phyloP scores from a whole-genome alignment of 495 filamentous ascomycete species.

The Evernia prunastri region DNA sequence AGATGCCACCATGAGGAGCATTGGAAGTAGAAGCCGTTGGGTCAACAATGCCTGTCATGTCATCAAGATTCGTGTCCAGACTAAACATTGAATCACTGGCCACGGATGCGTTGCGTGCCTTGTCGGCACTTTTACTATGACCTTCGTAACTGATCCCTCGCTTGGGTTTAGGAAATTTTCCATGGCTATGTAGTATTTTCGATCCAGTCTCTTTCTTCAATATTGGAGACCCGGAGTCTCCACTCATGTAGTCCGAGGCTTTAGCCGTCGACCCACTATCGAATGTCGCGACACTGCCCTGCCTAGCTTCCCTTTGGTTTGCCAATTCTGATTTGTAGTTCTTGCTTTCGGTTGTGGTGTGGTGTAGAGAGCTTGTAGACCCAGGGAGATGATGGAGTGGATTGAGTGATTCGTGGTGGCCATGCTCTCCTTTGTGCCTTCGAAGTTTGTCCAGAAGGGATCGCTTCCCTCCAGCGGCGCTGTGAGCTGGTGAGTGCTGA shows the following conservation, averaged over 20 bases:
- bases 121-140: conserved; percentile 30
- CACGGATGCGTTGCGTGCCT: conserved; percentile 38
- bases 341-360: conserved; percentile 38
- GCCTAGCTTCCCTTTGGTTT: conserved; percentile 36
- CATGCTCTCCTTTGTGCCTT: conserved; percentile 48
- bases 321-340: conserved; percentile 46
- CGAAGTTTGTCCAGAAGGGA: conserved; percentile 61
- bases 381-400: conserved; percentile 50
- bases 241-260: conserved; percentile 24
- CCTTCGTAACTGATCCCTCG: conserved; percentile 53
- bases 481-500: conserved; percentile 51
- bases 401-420: conserved; percentile 27
- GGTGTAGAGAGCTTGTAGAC: conserved; percentile 47
- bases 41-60: conserved; percentile 76
- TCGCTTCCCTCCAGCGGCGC: conserved; percentile 49
- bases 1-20: conserved; percentile 50
- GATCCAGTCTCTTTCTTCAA: conserved; percentile 24
- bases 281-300: conserved; percentile 36
- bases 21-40: conserved; percentile 38
- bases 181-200: conserved; percentile 27
- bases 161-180: conserved; percentile 36
- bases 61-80: conserved; percentile 74
- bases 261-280: conserved; percentile 27
- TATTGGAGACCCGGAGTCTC: conserved; percentile 21
- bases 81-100: conserved; percentile 49